Conservation (phyloP, 768 basidiomycete species). For the Boletus patriciae region DNA sequence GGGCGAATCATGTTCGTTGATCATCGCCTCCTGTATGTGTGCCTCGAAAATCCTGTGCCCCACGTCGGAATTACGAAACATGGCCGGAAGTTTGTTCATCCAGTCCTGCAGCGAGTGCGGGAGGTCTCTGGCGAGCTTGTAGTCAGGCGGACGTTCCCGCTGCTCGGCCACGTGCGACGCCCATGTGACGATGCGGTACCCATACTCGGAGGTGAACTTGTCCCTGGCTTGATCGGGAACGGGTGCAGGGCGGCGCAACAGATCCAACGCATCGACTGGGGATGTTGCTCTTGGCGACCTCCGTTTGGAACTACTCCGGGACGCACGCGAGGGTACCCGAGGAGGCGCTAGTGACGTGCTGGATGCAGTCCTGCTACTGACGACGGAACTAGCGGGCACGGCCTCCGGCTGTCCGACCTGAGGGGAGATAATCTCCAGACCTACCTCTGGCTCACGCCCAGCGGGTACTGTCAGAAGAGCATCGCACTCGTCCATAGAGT, state of each 20-base stretch:
- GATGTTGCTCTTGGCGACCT: neutral
- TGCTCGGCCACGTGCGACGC: conserved; percentile 17
- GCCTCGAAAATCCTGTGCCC: conserved; percentile 61
- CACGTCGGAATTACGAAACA: conserved; percentile 41
- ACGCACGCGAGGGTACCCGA: neutral
- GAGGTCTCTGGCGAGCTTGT: conserved; percentile 47
- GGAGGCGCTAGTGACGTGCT: conserved; percentile 10
- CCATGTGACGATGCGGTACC: conserved; percentile 25
- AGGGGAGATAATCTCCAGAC: neutral
- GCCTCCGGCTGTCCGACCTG: conserved; percentile 9
- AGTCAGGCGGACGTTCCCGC: conserved; percentile 22
- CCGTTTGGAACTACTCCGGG: neutral
- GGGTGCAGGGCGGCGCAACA: neutral
- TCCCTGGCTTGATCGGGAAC: neutral
- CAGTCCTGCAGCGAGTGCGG: conserved; percentile 64
- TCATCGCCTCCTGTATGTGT: conserved; percentile 60
- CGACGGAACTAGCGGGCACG: neutral
- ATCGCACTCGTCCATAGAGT: conserved; percentile 20
- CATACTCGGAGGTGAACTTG: neutral
- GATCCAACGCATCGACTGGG: neutral
- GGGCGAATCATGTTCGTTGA: conserved; percentile 70
- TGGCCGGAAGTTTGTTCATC: conserved; percentile 52
- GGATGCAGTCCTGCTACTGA: conserved; percentile 19
- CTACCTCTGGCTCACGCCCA: conserved; percentile 9
- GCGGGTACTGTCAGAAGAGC: conserved; percentile 3